Evolutionary conservation across 352 stramenopile genomes (phyloP), one percentile per base, ranked within the genome.

Genomic region (Saprolegnia diclina): DNA sequence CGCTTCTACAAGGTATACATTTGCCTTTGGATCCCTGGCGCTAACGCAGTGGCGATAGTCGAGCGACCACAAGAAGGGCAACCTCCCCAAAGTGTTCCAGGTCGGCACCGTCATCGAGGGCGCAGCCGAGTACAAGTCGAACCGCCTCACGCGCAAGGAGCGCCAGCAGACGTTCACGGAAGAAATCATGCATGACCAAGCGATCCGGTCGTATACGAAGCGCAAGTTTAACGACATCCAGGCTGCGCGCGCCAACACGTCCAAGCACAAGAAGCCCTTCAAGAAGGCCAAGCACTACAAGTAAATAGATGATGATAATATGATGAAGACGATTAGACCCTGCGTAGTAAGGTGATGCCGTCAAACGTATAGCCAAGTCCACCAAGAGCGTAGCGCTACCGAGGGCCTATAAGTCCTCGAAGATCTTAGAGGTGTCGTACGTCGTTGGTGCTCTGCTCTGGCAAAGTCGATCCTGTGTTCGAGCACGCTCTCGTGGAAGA

Each of bases 1-100:
- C 96, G 96, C 72, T 98, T 98, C 66, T 98, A 98, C 92, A 98
- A 98, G 86, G 45, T 62, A 45, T 24, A 50, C 6, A 9, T 38
- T 7, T 62, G 5, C 5, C n/a, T 46, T 24, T 62, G 35, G n/a
- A 52, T 52, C 14, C n/a, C n/a, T n/a, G n/a, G n/a, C n/a, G n/a
- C n/a, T n/a, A n/a, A n/a, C 46, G 5, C 46, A 29, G 2, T 54
- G 24, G 2, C 5, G n/a, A n/a, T 64, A 64, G 45, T 88, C 80
- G 68, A 93, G 82, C 67, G 88, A 96, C 73, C 85, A 92, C 73
- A 76, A 77, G 50, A 88, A 89, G 62, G 81, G 80, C 24, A 74
- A 71, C 22, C 72, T 95, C 68, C 89, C 89, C 29, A 94, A 90
- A 66, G 79, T 97, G 67, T 95, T 97, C 64, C 92, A 98, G 72